Conservation (phyloP, 2,329 filamentous ascomycete species). For the Colletotrichum sp. region DNA sequence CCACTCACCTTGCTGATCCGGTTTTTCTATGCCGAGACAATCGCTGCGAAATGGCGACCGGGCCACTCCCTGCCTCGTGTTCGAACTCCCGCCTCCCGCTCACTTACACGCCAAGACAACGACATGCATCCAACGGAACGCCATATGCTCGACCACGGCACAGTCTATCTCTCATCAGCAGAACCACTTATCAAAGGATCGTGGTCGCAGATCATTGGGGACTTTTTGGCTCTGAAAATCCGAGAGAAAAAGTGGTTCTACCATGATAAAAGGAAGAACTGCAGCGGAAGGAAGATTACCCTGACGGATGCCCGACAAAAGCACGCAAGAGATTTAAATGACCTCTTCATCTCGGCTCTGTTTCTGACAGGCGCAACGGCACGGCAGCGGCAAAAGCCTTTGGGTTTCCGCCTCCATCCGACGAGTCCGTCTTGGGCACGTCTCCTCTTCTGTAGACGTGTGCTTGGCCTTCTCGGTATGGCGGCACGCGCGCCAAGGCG, state of each 20-base stretch:
- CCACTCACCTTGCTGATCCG: not conserved
- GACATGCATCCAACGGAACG: not conserved
- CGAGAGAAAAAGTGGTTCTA: not conserved
- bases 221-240: not conserved
- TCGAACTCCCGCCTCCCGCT: not conserved
- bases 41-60: not conserved
- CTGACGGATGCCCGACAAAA: not conserved
- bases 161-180: not conserved
- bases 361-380: not conserved
- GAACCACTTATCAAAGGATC: not conserved
- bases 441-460: not conserved
- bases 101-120: not conserved
- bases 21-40: conserved; percentile 4
- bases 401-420: not conserved
- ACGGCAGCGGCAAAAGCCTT: not conserved
- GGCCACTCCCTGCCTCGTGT: not conserved
- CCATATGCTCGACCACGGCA: not conserved
- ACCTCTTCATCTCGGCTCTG: conserved; percentile 1
- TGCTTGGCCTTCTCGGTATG: conserved; percentile 14
- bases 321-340: not conserved
- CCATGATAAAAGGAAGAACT: not conserved
- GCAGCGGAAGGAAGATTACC: not conserved
- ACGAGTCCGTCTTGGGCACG: not conserved
- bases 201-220: not conserved
- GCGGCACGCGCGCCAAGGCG: conserved; percentile 19